A percentile compares a stretch with the other conserved stretches of the same genome.
phyloP scores from a whole-genome alignment of 768 basidiomycete genomes.

The Termitomyces sp. region DNA sequence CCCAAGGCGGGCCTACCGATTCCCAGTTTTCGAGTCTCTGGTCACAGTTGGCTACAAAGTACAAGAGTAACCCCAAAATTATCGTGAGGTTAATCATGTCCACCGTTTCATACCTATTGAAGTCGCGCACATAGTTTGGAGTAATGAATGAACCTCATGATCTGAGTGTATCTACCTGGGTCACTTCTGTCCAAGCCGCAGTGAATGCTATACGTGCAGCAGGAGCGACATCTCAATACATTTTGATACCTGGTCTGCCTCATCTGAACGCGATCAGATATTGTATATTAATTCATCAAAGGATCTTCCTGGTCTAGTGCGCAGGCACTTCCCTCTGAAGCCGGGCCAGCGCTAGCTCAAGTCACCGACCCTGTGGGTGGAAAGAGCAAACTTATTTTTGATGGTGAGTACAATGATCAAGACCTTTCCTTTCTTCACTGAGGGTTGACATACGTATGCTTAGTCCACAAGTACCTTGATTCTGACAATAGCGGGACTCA shows the following conservation, averaged over 20 bases:
- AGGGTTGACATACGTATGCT: not conserved
- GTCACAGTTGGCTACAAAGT: constrained; percentile 48
- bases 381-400: constrained; percentile 45
- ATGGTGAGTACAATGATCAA: constrained; percentile 20
- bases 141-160: constrained; percentile 65
- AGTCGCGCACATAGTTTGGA: constrained; percentile 19
- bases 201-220: constrained; percentile 58
- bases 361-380: constrained; percentile 41
- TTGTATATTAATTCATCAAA: not conserved
- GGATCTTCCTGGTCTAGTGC: constrained; percentile 27
- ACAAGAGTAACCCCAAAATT: constrained; percentile 35
- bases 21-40: constrained; percentile 49
- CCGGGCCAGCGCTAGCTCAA: constrained; percentile 38
- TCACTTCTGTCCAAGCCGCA: constrained; percentile 44
- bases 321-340: constrained; percentile 36
- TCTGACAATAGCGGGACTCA: constrained; percentile 43
- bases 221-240: constrained; percentile 51
- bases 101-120: constrained; percentile 17
- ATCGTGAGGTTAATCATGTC: constrained; percentile 29
- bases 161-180: constrained; percentile 43
- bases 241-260: constrained; percentile 48
- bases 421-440: not conserved
- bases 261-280: not conserved
- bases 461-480: constrained; percentile 61
- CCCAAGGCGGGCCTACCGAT: constrained; percentile 56